phyloP scores from a whole-genome alignment of 495 filamentous ascomycete species.

The Penicillium simplicissimum region DNA sequence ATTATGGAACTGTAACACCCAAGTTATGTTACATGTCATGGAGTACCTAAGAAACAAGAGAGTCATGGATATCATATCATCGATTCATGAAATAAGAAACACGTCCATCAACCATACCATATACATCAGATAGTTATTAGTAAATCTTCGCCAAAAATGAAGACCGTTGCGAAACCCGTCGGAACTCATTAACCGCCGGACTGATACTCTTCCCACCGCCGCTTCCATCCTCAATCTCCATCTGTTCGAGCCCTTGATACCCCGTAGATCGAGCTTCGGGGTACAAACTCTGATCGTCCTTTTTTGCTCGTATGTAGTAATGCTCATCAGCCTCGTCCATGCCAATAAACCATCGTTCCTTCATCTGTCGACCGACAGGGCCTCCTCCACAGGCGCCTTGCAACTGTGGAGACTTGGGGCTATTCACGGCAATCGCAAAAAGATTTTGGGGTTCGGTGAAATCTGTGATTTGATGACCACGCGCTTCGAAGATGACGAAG shows the following conservation, averaged over 20 bases:
- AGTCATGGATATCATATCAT: constrained; percentile 3
- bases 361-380: constrained; percentile 52
- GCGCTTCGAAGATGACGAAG: constrained; percentile 52
- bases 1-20: not conserved
- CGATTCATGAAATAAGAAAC: not conserved
- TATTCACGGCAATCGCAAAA: constrained; percentile 69
- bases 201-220: constrained; percentile 20
- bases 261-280: not conserved
- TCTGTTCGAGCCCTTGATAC: constrained; percentile 7
- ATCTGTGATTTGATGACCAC: constrained; percentile 63
- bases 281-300: constrained; percentile 20
- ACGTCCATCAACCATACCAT: not conserved
- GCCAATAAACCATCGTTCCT: constrained; percentile 59
- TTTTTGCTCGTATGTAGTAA: constrained; percentile 40
- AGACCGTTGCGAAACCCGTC: constrained; percentile 28
- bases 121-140: constrained; percentile 11
- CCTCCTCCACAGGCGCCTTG: constrained; percentile 66
- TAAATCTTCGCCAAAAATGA: constrained; percentile 33
- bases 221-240: constrained; percentile 26
- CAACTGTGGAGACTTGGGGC: constrained; percentile 55
- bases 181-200: constrained; percentile 37
- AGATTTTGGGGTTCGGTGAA: constrained; percentile 75
- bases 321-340: constrained; percentile 43
- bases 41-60: not conserved
- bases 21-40: not conserved